Percentiles rank a stretch among this genome's conserved stretches.
phyloP scores from a whole-genome alignment of 1,139 yeast genomes.

The Yamadazyma epiphylla region DNA sequence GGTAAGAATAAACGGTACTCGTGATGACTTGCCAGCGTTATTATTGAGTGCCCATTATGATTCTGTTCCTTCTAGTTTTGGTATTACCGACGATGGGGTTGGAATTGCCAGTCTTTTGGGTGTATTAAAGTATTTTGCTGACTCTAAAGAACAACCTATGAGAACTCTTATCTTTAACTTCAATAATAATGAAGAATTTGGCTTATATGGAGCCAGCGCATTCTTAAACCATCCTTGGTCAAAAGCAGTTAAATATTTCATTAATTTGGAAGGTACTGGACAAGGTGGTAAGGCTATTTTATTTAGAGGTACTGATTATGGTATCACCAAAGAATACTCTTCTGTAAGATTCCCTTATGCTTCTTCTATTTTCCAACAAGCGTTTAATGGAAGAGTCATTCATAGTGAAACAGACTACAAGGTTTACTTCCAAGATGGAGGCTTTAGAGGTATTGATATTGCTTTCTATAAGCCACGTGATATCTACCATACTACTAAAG shows the following conservation, averaged over 20 bases:
- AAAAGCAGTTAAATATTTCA: constrained; percentile 55
- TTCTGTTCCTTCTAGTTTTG: constrained; percentile 82
- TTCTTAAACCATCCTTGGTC: constrained; percentile 78
- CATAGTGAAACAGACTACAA: constrained; percentile 84
- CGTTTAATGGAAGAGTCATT: constrained; percentile 68
- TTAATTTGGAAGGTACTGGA: constrained; percentile 94
- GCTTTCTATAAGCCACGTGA: constrained; percentile 64
- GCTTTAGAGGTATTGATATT: constrained; percentile 74
- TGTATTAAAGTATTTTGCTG: constrained; percentile 45
- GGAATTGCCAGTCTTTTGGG: constrained; percentile 87
- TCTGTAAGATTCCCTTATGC: constrained; percentile 71
- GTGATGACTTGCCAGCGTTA: constrained; percentile 57
- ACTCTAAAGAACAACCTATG: constrained; percentile 44
- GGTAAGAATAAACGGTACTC: constrained; percentile 66
- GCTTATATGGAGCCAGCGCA: constrained; percentile 76
- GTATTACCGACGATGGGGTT: constrained; percentile 91
- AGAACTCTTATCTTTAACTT: constrained; percentile 79
- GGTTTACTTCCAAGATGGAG: constrained; percentile 61
- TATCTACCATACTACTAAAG: constrained; percentile 75
- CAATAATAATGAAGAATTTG: constrained; percentile 90
- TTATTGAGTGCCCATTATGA: constrained; percentile 85
- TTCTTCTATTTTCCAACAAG: constrained; percentile 75
- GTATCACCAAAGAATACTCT: constrained; percentile 44
- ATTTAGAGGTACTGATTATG: constrained; percentile 79
- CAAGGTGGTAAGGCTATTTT: constrained; percentile 86